Evolutionary conservation across 768 basidiomycete species (phyloP).

Genomic region (Russula compacta): DNA sequence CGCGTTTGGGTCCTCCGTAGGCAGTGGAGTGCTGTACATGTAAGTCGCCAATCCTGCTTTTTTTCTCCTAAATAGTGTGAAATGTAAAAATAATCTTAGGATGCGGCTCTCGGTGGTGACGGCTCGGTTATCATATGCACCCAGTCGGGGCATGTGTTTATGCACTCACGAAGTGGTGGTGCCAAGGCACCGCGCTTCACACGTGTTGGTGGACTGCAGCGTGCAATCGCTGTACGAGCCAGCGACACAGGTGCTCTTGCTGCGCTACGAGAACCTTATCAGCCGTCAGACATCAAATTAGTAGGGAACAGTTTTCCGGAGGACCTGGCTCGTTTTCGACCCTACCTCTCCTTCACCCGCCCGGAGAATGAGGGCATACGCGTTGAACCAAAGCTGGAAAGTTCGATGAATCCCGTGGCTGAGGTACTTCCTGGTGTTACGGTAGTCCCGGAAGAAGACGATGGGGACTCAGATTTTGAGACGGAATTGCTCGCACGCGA

Average conservation of each 20-base stretch:
- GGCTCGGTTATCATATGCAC: conserved; percentile 89
- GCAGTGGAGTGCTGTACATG: conserved; percentile 76
- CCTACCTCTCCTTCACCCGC: conserved; percentile 35
- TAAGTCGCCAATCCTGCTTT: conserved; percentile 26
- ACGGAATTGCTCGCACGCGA: conserved; percentile 28
- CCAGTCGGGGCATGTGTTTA: conserved; percentile 87
- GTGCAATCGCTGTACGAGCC: conserved; percentile 75
- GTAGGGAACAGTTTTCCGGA: conserved; percentile 49
- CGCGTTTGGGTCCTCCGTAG: conserved; percentile 85
- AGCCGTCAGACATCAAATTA: conserved; percentile 45
- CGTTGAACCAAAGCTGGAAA: conserved; percentile 5
- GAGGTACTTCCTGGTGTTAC: neutral
- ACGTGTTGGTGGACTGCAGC: conserved; percentile 71
- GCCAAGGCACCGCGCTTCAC: conserved; percentile 66
- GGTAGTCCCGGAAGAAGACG: conserved; percentile 20
- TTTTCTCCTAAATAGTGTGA: neutral
- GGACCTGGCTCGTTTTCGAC: conserved; percentile 59
- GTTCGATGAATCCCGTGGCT: neutral
- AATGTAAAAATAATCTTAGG: conserved; percentile 35
- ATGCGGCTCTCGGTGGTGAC: conserved; percentile 82
- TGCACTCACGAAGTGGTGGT: conserved; percentile 51
- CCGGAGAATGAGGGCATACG: conserved; percentile 18
- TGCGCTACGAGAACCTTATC: conserved; percentile 69
- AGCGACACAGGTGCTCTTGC: conserved; percentile 82
- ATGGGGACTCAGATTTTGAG: conserved; percentile 20